These are phyloP conservation scores for Prunus mira DNA, from an alignment of 306 rosid species.

Conservation along the genomic window DNA sequence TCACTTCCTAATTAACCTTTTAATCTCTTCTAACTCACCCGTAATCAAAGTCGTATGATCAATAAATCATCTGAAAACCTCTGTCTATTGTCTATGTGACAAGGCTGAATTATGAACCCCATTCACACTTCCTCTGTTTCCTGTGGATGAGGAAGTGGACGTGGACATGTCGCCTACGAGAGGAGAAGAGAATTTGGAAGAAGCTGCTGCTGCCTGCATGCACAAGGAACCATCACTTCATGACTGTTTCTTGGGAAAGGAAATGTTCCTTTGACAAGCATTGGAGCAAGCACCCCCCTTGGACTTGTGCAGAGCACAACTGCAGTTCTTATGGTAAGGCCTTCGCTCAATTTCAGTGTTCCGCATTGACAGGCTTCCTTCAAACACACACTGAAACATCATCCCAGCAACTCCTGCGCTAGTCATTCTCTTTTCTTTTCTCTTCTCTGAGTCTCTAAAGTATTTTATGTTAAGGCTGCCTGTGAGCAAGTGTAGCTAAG, in stretches of 20 bases:
- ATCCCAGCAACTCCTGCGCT: constrained; percentile 35
- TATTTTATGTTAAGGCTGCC: background rate
- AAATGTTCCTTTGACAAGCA: constrained; percentile 19
- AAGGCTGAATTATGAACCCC: background rate
- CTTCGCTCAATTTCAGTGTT: constrained; percentile 57
- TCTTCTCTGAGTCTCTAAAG: background rate
- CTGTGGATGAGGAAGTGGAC: background rate
- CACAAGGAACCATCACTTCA: background rate
- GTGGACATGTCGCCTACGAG: background rate
- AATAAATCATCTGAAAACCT: background rate
- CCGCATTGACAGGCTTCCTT: constrained; percentile 51
- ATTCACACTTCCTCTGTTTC: background rate
- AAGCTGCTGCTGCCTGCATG: background rate
- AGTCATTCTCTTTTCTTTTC: constrained; percentile 26
- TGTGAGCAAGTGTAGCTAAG: background rate
- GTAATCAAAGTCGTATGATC: background rate
- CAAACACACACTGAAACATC: constrained; percentile 47
- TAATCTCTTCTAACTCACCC: background rate
- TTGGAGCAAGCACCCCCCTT: background rate
- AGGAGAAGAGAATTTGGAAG: background rate
- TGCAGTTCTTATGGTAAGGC: constrained; percentile 61
- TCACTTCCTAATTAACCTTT: background rate
- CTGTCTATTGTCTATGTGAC: background rate
- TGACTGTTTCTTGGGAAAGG: constrained; percentile 30
- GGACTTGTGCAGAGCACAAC: constrained; percentile 30